These are phyloP conservation scores for Pseudogymnoascus verrucosus DNA, from an alignment of 2,329 filamentous ascomycete species.

Conservation along the genomic window DNA sequence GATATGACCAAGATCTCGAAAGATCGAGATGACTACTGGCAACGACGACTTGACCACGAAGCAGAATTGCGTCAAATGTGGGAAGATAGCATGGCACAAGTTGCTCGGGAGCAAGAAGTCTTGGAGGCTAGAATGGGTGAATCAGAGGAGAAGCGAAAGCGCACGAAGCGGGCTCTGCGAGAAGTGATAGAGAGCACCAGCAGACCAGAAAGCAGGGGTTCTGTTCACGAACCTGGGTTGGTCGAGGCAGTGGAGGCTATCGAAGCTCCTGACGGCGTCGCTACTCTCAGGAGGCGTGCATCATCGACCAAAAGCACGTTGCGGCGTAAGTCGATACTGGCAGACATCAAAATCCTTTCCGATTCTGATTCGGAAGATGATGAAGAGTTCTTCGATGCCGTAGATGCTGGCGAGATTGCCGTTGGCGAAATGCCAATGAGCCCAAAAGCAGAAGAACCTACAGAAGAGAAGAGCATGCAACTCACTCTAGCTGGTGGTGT, in stretches of 20 bases:
- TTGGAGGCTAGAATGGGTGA: conserved; percentile 82
- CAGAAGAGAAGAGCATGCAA: conserved; percentile 33
- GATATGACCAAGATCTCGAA: conserved; percentile 87
- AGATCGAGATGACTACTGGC: conserved; percentile 94
- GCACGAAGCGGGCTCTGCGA: conserved; percentile 80
- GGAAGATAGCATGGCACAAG: conserved; percentile 97
- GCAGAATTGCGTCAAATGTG: conserved; percentile 88
- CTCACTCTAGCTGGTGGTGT: conserved; percentile 39
- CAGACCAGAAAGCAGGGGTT: conserved; percentile 21
- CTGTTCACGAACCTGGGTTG: background rate
- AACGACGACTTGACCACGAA: conserved; percentile 87
- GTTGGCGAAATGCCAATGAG: conserved; percentile 55
- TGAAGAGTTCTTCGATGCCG: conserved; percentile 94
- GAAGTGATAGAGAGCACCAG: conserved; percentile 61
- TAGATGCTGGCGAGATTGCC: conserved; percentile 87
- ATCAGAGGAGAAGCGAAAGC: conserved; percentile 80
- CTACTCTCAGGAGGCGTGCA: conserved; percentile 34
- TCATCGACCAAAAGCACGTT: conserved; percentile 36
- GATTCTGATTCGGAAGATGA: conserved; percentile 70
- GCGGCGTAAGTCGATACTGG: conserved; percentile 58
- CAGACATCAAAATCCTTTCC: conserved; percentile 65
- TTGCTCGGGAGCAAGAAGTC: conserved; percentile 90
- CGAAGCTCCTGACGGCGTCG: conserved; percentile 29
- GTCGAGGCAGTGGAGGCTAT: conserved; percentile 22
- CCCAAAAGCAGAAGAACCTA: conserved; percentile 24